Conservation (phyloP, 2,329 filamentous ascomycete genomes). For the Aspergillus eucalypticola region DNA sequence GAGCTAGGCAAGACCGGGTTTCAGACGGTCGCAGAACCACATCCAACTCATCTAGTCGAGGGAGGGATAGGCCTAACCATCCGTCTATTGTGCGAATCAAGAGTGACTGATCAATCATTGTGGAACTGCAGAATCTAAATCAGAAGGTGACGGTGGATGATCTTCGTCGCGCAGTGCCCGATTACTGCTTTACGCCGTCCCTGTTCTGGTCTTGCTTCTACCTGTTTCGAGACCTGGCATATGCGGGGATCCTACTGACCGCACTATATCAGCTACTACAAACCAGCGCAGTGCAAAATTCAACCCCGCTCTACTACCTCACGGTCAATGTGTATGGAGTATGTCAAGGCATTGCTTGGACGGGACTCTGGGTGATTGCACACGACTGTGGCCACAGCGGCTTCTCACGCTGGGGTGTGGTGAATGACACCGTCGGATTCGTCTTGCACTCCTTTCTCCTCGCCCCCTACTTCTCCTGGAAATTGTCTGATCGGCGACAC, state of each 20-base stretch:
- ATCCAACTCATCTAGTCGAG: background rate
- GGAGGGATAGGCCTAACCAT: background rate
- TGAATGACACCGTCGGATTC: background rate
- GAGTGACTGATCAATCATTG: no score
- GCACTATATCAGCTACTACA: background rate
- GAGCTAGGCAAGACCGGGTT: background rate
- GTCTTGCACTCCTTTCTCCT: background rate
- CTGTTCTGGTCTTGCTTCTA: background rate
- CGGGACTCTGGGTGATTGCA: background rate
- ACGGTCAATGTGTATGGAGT: background rate
- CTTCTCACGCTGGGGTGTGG: background rate
- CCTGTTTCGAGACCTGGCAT: background rate
- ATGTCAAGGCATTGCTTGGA: background rate
- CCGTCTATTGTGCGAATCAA: no score
- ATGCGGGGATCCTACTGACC: background rate
- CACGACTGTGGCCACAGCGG: background rate
- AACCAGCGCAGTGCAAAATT: background rate
- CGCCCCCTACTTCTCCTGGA: background rate
- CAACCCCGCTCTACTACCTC: background rate
- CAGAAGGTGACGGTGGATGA: background rate
- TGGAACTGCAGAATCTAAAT: background rate
- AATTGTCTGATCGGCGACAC: background rate
- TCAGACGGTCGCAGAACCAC: background rate
- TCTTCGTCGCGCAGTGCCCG: background rate
- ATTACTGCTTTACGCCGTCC: background rate